Evolutionary conservation across 2,329 filamentous ascomycete genomes (phyloP).

Genomic region (Zymoseptoria ardabiliae): DNA sequence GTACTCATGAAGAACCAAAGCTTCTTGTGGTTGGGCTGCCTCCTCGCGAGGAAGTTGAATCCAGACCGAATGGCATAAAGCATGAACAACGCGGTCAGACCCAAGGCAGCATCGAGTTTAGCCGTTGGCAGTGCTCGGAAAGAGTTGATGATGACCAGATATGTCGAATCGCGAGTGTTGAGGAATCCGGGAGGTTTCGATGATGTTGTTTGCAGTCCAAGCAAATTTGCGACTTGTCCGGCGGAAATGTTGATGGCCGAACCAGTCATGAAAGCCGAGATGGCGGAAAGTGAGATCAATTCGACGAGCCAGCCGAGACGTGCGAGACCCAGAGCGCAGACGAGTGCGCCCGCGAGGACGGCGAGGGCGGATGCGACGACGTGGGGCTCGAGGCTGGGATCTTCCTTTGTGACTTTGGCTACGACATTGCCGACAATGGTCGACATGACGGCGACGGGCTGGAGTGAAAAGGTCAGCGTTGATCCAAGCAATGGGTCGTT

Average conservation of each 20-base stretch:
- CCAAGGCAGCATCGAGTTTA: slow-evolving; percentile 76
- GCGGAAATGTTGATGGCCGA: slow-evolving; percentile 82
- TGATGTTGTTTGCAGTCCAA: slow-evolving; percentile 58
- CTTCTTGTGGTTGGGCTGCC: slow-evolving; percentile 62
- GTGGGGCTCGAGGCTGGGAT: slow-evolving; percentile 54
- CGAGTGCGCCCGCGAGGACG: slow-evolving; percentile 68
- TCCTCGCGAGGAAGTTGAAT: slow-evolving; percentile 61
- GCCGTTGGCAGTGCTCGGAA: slow-evolving; percentile 62
- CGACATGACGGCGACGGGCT: slow-evolving; percentile 93
- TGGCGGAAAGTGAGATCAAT: slow-evolving; percentile 80
- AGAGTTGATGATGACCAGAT: slow-evolving; percentile 74
- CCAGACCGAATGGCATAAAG: slow-evolving; percentile 66
- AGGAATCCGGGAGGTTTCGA: slow-evolving; percentile 41
- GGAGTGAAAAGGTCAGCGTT: slow-evolving; percentile 8
- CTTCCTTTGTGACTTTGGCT: slow-evolving; percentile 48
- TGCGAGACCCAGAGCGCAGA: slow-evolving; percentile 69
- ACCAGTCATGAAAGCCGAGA: slow-evolving; percentile 95
- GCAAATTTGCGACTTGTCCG: slow-evolving; percentile 73
- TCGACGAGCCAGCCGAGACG: slow-evolving; percentile 87
- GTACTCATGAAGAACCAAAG: slow-evolving; percentile 86
- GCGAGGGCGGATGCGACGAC: slow-evolving; percentile 72
- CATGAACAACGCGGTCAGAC: slow-evolving; percentile 69
- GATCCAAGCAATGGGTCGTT: background rate
- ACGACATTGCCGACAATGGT: slow-evolving; percentile 82
- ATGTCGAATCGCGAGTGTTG: slow-evolving; percentile 70